Evolutionary conservation across 805 yeast species (phyloP), one percentile per base, ranked within the genome.

Genomic region (Candida broadrunensis): DNA sequence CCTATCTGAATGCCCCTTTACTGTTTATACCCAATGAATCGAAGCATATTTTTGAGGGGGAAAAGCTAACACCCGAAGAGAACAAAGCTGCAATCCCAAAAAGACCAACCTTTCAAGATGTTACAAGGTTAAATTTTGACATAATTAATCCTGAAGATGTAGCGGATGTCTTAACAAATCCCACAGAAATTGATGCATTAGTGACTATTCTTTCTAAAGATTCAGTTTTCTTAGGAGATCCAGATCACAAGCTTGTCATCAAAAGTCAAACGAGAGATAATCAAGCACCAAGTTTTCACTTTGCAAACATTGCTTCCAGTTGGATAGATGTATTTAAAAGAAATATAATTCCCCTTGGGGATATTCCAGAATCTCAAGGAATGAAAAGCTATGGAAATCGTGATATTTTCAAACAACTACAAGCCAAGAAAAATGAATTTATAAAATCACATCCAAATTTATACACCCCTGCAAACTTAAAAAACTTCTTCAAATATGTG

Each of bases 1-100:
- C 0, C 67, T 60, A 55, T 80, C 75, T 25, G 34, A 33, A 3
- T 52, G 47, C 9, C 42, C 41, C 18, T 13, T 27, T 48, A 32
- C 52, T 51, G 63, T 65, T 64, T 37, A 42, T 49, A 8, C 59
- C 70, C 7, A 63, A 63, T 23, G 61, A 61, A 21, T 48, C 56
- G 7, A 48, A 43, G 32, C 53, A 57, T 39, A 40, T 49, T 21
- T 61, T 61, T 38, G 65, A 64, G 14, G 43, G 54, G 18, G 67
- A 61, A 37, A 53, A 50, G 32, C 44, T 59, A 19, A 50, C 62
- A 4, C 48, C 55, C 6, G 61, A 57, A 38, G 60, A 65, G 27
- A 56, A 61, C 36, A 49, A 42, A n/a, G 62, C 61, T 2, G 65
- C 67, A 3, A 61, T 69, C 5, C 74, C 73, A 1, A 36, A 51